Conservation (phyloP, 2,329 filamentous ascomycete species). For the Neonectria ditissima region DNA sequence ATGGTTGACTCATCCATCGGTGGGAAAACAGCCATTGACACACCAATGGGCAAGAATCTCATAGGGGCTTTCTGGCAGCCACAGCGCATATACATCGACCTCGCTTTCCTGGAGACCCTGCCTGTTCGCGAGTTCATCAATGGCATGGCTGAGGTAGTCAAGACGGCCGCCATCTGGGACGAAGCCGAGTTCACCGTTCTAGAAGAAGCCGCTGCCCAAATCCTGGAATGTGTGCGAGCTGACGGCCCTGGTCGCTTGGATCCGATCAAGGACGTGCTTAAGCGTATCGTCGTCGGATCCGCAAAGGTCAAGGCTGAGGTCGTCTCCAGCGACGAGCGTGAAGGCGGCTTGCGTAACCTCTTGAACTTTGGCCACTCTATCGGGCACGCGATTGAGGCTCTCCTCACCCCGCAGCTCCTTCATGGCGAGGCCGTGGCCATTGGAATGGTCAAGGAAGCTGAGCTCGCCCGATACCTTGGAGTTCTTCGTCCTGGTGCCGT, state of each 20-base stretch:
- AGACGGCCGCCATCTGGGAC: conserved; percentile 97
- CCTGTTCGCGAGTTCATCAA: conserved; percentile 96
- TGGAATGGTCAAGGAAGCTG: conserved; percentile 98
- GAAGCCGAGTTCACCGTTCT: conserved; percentile 86
- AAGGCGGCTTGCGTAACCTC: conserved; percentile 92
- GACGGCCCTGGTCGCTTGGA: conserved; percentile 69
- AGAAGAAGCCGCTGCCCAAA: conserved; percentile 82
- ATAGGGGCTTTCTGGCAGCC: conserved; percentile 98
- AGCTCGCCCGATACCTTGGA: conserved; percentile 89
- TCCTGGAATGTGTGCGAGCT: conserved; percentile 65
- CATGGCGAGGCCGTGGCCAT: conserved; percentile 97
- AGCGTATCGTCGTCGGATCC: conserved; percentile 86
- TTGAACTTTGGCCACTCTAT: conserved; percentile 99
- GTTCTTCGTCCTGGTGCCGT: conserved; percentile 88
- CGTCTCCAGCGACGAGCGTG: conserved; percentile 92
- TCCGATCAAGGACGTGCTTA: conserved; percentile 77
- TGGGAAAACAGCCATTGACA: conserved; percentile 98
- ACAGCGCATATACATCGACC: conserved; percentile 91
- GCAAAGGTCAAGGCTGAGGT: conserved; percentile 95
- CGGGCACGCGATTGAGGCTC: conserved; percentile 95
- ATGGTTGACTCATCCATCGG: conserved; percentile 99
- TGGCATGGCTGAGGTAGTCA: conserved; percentile 98
- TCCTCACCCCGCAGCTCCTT: conserved; percentile 92
- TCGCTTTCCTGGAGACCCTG: conserved; percentile 90
- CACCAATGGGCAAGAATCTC: conserved; percentile 94